These are phyloP conservation scores for Paramecium primaurelia DNA, from an alignment of 73 alveolate species.

Conservation along the genomic window DNA sequence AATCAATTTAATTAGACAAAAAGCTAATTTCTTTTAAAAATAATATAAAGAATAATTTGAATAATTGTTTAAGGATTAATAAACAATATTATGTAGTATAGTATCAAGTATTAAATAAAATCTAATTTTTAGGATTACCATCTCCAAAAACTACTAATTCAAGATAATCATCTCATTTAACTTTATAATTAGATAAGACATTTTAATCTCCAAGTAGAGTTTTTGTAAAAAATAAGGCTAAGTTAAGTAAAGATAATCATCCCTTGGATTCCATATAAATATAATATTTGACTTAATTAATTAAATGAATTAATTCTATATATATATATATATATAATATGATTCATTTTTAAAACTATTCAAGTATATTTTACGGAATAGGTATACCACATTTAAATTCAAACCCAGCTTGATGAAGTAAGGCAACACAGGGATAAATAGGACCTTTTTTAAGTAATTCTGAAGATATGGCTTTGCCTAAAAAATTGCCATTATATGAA, in stretches of 20 bases:
- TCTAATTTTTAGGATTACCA: background rate
- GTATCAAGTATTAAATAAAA: background rate
- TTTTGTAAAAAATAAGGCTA: background rate
- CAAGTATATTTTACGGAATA: background rate
- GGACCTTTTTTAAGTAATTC: slow-evolving; percentile 65
- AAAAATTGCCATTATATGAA: slow-evolving; percentile 62
- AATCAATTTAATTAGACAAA: background rate
- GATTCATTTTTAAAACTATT: background rate
- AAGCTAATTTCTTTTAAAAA: background rate
- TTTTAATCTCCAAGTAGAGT: background rate
- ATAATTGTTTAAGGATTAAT: background rate
- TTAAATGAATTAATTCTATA: background rate
- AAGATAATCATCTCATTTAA: background rate
- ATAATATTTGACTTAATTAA: slow-evolving; percentile 27
- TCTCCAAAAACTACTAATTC: background rate
- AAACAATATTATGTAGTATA: background rate
- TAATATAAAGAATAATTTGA: background rate
- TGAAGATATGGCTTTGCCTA: slow-evolving; percentile 68
- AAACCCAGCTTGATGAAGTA: slow-evolving; percentile 73
- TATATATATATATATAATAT: background rate
- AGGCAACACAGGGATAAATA: slow-evolving; percentile 73
- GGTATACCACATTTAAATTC: background rate
- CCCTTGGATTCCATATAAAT: background rate
- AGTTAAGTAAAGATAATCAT: background rate
- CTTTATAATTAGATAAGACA: background rate